Base-by-base conservation (phyloP, 768 basidiomycete species). In the Infundibulicybe gibba region DNA sequence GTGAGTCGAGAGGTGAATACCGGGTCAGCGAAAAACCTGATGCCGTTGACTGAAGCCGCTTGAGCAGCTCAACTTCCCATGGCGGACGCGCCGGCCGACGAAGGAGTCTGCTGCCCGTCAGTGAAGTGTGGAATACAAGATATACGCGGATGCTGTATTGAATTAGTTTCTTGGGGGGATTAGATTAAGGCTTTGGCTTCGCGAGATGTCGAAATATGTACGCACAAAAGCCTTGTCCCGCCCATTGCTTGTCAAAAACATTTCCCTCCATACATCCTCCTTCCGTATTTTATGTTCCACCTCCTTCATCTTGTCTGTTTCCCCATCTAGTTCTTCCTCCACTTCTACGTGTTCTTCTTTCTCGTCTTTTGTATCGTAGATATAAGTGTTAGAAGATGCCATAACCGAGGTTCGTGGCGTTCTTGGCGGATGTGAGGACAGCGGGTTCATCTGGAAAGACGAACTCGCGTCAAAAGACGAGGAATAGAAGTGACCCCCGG, bases 221-320 rank as follows among this genome's bases (percentile, higher is more conserved):
- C 87, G 58, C 67, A 92, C 90, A 60, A 93, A 85, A 21, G 82
- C 80, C 68, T 93, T 93, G 65, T 93, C 90, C 55, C 90, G 75
- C 43, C 90, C 90, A 53, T 79, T 75, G 54, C 85, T 87, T 21
- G 87, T 84, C 56, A 81, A 73, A 44, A 92, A 69, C 62, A 92
- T 79, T 48, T 91, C 90, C 52, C 82, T 74, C 87, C 86, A 90
- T 6, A 93, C 76, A 30, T 90, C 88, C 59, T 85, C 84, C 37
- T 62, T 64, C 25, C 70, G 65, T 19, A 90, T 71, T 45, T 66
- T 75, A 55, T 62, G 62, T 55, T 75, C 74, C 10, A 71, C 71
- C 31, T 59, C 62, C 59, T 70, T 66, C 10, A 69, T 70, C 44
- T 61, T 65, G 40, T 72, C 78, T 45, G 75, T 68, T 51, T 77